Evolutionary conservation across 345 rosid species (phyloP).

Genomic region (Eucalyptus fibrosa): DNA sequence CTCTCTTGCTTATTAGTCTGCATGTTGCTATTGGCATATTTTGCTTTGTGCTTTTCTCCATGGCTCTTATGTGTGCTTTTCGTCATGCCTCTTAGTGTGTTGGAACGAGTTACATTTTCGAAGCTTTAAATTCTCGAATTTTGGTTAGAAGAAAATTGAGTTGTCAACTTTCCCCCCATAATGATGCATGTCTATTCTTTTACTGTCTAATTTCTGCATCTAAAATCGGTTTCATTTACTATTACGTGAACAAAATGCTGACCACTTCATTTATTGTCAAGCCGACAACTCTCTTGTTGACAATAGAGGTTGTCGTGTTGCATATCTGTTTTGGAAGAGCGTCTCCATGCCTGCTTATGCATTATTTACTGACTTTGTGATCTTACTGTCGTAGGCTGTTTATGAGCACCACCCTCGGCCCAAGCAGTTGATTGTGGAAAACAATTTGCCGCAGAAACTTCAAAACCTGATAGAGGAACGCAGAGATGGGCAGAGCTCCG

Average conservation of each 20-base stretch:
- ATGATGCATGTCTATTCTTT: not conserved
- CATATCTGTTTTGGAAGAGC: not conserved
- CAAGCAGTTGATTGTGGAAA: constrained; percentile 93
- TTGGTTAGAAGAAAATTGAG: not conserved
- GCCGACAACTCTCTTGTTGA: not conserved
- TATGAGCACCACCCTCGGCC: constrained; percentile 99
- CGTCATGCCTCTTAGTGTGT: not conserved
- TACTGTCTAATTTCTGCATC: not conserved
- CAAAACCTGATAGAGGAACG: constrained; percentile 88
- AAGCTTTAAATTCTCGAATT: not conserved
- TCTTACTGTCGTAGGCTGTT: constrained; percentile 46
- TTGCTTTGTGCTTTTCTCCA: not conserved
- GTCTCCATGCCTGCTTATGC: not conserved
- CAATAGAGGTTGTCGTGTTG: not conserved
- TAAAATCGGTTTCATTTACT: not conserved
- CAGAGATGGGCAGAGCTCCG: constrained; percentile 90
- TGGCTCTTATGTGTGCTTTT: not conserved
- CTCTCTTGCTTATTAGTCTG: not conserved
- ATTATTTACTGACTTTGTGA: not conserved
- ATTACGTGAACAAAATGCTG: not conserved
- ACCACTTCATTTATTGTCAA: not conserved
- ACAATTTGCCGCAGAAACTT: constrained; percentile 77
- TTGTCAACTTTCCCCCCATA: not conserved
- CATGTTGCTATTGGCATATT: not conserved
- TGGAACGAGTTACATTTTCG: not conserved